Evolutionary conservation across 371 early-diverging fungal genomes (phyloP).

Genomic region (Choanephora cucurbitarum): DNA sequence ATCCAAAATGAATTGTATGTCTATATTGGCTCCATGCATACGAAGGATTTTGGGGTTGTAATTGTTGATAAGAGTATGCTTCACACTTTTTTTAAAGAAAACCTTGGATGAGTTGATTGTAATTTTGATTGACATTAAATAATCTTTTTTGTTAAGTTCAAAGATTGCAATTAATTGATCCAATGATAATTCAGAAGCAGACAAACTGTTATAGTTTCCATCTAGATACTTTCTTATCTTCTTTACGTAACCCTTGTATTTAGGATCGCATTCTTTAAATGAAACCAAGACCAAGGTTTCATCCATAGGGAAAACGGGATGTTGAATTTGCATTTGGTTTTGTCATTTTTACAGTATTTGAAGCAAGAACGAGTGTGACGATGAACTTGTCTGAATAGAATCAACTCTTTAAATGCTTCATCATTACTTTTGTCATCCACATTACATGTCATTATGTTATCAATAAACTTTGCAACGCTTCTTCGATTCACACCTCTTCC

Average conservation of each 20-base stretch:
- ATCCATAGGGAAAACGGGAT: slow-evolving; percentile 3
- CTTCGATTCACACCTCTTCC: no score
- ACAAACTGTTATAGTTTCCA: not conserved
- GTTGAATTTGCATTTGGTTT: not conserved
- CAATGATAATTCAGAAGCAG: not conserved
- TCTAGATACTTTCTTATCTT: not conserved
- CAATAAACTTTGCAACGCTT: not conserved
- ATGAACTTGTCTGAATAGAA: not conserved
- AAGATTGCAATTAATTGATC: not conserved
- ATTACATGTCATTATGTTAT: not conserved
- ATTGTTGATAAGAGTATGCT: not conserved
- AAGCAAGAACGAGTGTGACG: not conserved
- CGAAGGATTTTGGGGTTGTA: not conserved
- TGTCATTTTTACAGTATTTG: not conserved
- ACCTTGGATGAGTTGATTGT: not conserved
- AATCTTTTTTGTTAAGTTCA: not conserved
- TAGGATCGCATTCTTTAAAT: no score
- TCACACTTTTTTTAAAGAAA: not conserved
- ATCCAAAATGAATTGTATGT: slow-evolving; percentile 5
- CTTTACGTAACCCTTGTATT: not conserved
- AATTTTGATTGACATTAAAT: not conserved
- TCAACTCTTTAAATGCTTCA: not conserved
- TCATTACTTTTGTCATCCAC: not conserved
- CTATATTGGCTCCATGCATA: not conserved
- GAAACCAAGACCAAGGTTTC: not conserved